Base-by-base conservation (phyloP, 495 filamentous ascomycete genomes). In the Xylaria acuta region DNA sequence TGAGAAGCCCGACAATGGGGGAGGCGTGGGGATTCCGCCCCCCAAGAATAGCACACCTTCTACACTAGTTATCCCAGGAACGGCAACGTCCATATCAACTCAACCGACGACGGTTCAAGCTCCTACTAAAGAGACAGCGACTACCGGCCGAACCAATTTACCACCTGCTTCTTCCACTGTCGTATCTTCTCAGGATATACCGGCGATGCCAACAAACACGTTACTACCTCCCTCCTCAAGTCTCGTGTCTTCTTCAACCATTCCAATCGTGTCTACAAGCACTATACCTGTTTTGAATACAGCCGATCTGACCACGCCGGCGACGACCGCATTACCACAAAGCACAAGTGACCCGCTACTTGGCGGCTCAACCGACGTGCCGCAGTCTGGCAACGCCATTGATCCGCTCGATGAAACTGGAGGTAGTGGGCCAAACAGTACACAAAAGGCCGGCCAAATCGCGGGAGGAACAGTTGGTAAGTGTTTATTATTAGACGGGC, bases 381-480 rank as follows among this genome's bases (percentile, higher is more conserved):
- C 65, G 3, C 65, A 67, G 34, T 47, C 32, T 53, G 36, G 22
- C 6, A 67, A 56, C 47, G 45, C 32, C n/a, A 54, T 38, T 1
- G 25, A 30, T 8, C 25, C 41, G 30, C 27, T 41, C 41, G 18
- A 47, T 22, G 63, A 41, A 1, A 54, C 7, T 43, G n/a, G n/a
- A 40, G 32, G 47, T 14, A 49, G 63, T 43, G 8, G 12, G 34
- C 56, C 65, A 5, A 38, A 66, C 18, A 53, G 11, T 27, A 5
- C 41, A 41, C 20, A 56, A 11, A 67, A 32, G 40, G 65, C 65
- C 32, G 65, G 65, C 12, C 32, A 53, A 8, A 67, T 67, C 20
- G 65, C 65, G 9, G 65, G 65, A 38, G 65, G 45, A 38, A 34
- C 14, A 16, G 18, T 67, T 40, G 65, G 65, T 67, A 54, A 40